A percentile compares a stretch with the other conserved stretches of the same genome.
Evolutionary conservation across 164 flowering plant genomes (phyloP).

Genomic region (Malania oleifera): DNA sequence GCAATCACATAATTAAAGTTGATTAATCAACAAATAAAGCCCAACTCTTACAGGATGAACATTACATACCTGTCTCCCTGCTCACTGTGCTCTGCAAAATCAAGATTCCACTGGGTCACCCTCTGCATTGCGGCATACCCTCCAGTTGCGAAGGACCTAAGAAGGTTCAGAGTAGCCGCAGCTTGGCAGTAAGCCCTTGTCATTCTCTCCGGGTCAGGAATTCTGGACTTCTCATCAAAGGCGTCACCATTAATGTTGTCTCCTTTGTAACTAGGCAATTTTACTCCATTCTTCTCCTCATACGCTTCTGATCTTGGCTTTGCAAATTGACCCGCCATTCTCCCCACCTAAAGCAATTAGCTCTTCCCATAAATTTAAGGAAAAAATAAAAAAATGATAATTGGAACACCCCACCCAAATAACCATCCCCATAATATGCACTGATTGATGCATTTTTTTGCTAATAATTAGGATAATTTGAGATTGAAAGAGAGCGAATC

Average conservation of each 20-base stretch:
- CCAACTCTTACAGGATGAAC: too few relatives aligned
- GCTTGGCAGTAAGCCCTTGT: slow-evolving; percentile 41
- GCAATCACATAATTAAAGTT: too few relatives aligned
- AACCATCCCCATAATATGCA: too few relatives aligned
- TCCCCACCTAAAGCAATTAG: slow-evolving; percentile 30
- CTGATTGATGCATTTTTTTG: too few relatives aligned
- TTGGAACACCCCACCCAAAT: not conserved
- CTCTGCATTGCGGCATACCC: slow-evolving; percentile 51
- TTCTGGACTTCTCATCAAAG: slow-evolving; percentile 39
- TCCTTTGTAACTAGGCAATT: slow-evolving; percentile 43
- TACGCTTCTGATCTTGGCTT: slow-evolving; percentile 37
- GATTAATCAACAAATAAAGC: too few relatives aligned
- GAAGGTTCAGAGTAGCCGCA: slow-evolving; percentile 38
- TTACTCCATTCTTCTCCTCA: slow-evolving; percentile 42
- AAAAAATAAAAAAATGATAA: not conserved
- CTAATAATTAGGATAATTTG: too few relatives aligned
- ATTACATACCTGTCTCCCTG: slow-evolving; percentile 39
- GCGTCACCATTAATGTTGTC: slow-evolving; percentile 45
- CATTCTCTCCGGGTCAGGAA: slow-evolving; percentile 40
- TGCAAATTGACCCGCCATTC: slow-evolving; percentile 49
- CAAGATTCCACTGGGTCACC: slow-evolving; percentile 48
- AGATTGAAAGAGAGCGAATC: too few relatives aligned
- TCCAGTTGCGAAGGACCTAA: slow-evolving; percentile 44
- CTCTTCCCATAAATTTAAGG: not conserved
- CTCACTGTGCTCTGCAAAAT: slow-evolving; percentile 41